Conservation (phyloP, 163 green algal genomes). For the Trebouxia gelatinosa region DNA sequence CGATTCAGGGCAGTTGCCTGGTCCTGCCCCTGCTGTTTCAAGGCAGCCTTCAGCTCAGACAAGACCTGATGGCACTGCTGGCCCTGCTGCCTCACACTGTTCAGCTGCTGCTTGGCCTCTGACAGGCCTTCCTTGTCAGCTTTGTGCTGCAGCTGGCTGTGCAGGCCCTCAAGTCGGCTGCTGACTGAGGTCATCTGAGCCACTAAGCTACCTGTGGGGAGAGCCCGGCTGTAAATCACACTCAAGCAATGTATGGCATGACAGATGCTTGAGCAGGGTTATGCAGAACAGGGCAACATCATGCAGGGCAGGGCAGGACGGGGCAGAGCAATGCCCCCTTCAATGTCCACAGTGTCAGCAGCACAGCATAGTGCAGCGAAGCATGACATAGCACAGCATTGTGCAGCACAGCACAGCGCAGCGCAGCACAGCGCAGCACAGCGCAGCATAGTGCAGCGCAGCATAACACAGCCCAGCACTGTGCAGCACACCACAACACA, state of each 20-base stretch:
- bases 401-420: not conserved
- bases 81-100: not conserved
- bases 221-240: too few relatives aligned
- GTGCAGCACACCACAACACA: slow-evolving; percentile 1
- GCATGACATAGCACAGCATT: too few relatives aligned
- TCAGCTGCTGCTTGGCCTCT: slow-evolving; percentile 4
- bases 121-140: not conserved
- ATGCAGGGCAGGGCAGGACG: too few relatives aligned
- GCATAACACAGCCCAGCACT: not conserved
- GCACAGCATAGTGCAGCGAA: too few relatives aligned
- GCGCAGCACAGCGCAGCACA: not conserved
- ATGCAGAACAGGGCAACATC: not conserved
- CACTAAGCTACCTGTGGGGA: not conserved
- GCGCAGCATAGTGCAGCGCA: not conserved
- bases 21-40: slow-evolving; percentile 12
- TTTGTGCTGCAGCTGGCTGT: not conserved
- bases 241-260: not conserved
- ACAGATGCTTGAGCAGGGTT: not conserved
- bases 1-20: not conserved
- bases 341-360: too few relatives aligned
- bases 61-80: not conserved
- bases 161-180: not conserved
- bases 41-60: not conserved
- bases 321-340: not conserved
- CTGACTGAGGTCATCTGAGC: not conserved